Evolutionary conservation across 1,284 basidiomycete species (phyloP).

Genomic region (Leccinum fallax): DNA sequence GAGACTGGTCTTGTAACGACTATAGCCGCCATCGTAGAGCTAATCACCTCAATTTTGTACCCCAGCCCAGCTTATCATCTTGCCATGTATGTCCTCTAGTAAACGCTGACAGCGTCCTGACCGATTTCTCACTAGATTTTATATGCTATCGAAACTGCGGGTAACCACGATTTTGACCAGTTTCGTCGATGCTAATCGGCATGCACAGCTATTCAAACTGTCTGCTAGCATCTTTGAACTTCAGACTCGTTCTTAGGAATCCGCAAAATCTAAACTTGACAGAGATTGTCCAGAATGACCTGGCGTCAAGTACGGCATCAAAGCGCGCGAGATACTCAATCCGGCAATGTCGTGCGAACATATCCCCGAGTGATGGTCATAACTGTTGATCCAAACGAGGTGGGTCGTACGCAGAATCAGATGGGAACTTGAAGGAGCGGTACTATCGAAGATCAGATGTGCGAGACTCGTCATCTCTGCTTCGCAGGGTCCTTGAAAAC

Average conservation of each 20-base stretch:
- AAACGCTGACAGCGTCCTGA: not conserved
- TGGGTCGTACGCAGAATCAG: too few relatives aligned
- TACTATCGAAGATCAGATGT: too few relatives aligned
- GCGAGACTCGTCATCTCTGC: too few relatives aligned
- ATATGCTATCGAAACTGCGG: conserved; percentile 17
- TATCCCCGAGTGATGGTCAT: not conserved
- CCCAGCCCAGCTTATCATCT: too few relatives aligned
- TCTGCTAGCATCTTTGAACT: conserved; percentile 13
- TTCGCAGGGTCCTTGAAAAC: not conserved
- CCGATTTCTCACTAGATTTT: too few relatives aligned
- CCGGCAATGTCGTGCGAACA: not conserved
- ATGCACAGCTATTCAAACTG: conserved; percentile 19
- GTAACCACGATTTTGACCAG: not conserved
- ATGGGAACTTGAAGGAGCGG: not conserved
- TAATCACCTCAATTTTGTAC: too few relatives aligned
- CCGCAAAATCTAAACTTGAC: not conserved
- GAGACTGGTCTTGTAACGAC: not conserved
- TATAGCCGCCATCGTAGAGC: not conserved
- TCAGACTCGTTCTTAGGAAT: conserved; percentile 6
- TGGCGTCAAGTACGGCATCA: not conserved
- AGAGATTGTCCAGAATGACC: conserved; percentile 6
- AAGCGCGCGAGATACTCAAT: not conserved
- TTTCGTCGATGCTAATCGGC: not conserved
- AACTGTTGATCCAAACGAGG: too few relatives aligned
- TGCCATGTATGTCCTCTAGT: conserved; percentile 7